Evolutionary conservation across 768 basidiomycete genomes (phyloP).

Genomic region (Psilocybe cubensis): DNA sequence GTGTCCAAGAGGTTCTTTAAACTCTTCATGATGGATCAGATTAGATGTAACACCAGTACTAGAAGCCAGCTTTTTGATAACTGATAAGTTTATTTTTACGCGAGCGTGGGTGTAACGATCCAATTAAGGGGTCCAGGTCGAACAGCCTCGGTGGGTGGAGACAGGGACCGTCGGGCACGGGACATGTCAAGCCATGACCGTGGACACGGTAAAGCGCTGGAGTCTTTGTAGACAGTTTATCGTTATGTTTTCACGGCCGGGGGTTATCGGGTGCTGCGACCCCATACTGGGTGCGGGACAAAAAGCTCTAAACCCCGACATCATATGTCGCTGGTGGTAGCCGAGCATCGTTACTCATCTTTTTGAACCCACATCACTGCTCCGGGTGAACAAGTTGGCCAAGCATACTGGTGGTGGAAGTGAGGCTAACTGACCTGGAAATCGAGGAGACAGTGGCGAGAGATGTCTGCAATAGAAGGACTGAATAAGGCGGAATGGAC

Average conservation of each 20-base stretch:
- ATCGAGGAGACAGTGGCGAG: background rate
- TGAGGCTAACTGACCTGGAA: background rate
- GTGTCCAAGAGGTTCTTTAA: background rate
- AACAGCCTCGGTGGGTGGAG: background rate
- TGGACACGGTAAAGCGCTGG: background rate
- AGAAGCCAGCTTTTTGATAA: background rate
- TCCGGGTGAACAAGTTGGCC: background rate
- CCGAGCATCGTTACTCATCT: background rate
- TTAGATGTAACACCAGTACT: background rate
- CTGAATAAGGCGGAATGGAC: background rate
- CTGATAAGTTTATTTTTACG: background rate
- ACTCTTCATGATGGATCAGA: background rate
- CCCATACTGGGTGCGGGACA: background rate
- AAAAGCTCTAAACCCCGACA: background rate
- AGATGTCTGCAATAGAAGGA: background rate
- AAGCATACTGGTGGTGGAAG: background rate
- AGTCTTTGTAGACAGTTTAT: background rate
- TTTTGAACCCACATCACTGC: background rate
- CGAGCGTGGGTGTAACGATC: background rate
- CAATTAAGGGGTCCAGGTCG: background rate
- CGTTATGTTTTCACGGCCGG: background rate
- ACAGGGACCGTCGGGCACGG: background rate
- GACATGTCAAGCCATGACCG: background rate
- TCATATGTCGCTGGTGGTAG: background rate
- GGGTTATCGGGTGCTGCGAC: background rate